Evolutionary conservation across 2,329 filamentous ascomycete species (phyloP).

Genomic region (Fusarium mangiferae): DNA sequence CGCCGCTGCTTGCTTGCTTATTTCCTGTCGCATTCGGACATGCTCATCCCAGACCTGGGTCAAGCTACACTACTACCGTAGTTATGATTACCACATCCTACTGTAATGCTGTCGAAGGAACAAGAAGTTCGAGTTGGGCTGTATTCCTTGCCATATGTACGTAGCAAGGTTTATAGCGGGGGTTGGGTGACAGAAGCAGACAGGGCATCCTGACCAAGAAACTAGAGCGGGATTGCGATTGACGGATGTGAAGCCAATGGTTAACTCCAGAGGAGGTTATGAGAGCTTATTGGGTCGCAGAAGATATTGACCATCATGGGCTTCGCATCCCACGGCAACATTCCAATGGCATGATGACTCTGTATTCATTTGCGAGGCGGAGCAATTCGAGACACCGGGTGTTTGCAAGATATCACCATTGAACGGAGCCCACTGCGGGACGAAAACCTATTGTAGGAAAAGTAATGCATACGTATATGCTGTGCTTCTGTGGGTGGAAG

Average conservation of each 20-base stretch:
- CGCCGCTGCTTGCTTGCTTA: conserved; percentile 31
- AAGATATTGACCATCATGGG: conserved; percentile 37
- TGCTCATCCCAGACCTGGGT: conserved; percentile 8
- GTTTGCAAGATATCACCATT: background rate
- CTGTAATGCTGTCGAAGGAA: background rate
- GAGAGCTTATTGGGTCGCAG: conserved; percentile 41
- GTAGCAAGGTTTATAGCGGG: conserved; percentile 12
- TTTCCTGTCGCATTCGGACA: conserved; percentile 10
- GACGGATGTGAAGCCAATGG: conserved; percentile 45
- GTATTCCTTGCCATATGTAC: background rate
- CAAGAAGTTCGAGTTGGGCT: conserved; percentile 16
- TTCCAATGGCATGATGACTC: conserved; percentile 1
- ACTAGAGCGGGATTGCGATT: conserved; percentile 41
- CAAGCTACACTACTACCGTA: conserved; percentile 6
- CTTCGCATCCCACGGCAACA: conserved; percentile 7
- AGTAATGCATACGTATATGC: conserved; percentile 1
- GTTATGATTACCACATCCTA: conserved; percentile 22
- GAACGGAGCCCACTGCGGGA: background rate
- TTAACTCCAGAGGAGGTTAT: conserved; percentile 21
- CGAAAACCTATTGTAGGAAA: background rate
- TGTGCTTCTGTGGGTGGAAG: background rate
- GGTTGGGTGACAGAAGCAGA: conserved; percentile 18
- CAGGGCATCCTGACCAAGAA: conserved; percentile 14
- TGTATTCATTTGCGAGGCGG: conserved; percentile 12
- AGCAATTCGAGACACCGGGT: background rate